Percentiles rank a stretch among this genome's conserved stretches.
Evolutionary conservation across 169 alveolate species (phyloP).

Genomic region (Plasmodium adleri): DNA sequence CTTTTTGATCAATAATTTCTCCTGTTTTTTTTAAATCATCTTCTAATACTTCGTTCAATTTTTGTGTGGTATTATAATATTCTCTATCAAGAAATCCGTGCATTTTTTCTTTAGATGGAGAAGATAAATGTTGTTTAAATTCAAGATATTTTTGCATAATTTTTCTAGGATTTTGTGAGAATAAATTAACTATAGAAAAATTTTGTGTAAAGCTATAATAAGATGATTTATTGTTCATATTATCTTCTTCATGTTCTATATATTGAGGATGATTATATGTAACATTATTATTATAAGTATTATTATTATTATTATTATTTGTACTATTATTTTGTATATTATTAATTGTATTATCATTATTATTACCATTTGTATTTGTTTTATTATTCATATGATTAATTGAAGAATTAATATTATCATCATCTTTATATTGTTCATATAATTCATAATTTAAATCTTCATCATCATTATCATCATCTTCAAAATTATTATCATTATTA

Average conservation of each 20-base stretch:
- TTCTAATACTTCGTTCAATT: slow-evolving; percentile 5
- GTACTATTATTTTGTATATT: neutral
- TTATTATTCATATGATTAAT: neutral
- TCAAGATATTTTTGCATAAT: slow-evolving; percentile 43
- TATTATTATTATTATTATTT: slow-evolving; percentile 20
- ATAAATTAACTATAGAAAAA: slow-evolving; percentile 26
- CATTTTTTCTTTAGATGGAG: slow-evolving; percentile 16
- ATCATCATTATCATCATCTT: slow-evolving; percentile 15
- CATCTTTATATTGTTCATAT: slow-evolving; percentile 9
- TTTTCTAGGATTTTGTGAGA: slow-evolving; percentile 35
- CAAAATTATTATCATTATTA: neutral
- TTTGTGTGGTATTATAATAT: slow-evolving; percentile 30
- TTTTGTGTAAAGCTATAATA: slow-evolving; percentile 18
- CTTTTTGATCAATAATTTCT: slow-evolving; percentile 16
- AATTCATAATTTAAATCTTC: slow-evolving; percentile 59
- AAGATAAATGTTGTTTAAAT: slow-evolving; percentile 31
- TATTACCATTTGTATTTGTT: neutral
- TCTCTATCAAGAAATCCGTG: slow-evolving; percentile 34
- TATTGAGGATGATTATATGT: neutral
- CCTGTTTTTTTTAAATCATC: slow-evolving; percentile 33
- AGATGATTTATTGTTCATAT: neutral
- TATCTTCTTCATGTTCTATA: neutral
- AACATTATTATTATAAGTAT: neutral
- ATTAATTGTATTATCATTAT: slow-evolving; percentile 1
- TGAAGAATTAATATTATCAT: neutral